phyloP scores from a whole-genome alignment of 805 yeast genomes.

The Blastobotrys robertii region DNA sequence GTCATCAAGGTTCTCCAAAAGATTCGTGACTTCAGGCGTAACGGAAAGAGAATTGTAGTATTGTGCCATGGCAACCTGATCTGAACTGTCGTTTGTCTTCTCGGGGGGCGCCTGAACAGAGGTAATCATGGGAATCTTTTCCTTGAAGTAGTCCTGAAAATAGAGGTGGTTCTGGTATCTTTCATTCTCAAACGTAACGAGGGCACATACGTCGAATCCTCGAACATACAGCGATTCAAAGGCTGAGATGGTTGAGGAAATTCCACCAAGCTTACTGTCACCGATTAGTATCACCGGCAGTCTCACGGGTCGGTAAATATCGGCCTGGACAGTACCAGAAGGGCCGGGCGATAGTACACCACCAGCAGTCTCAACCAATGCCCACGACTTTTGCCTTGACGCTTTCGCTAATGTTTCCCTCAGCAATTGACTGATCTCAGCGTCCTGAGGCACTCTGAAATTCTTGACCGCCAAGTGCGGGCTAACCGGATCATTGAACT shows the following conservation, averaged over 20 bases:
- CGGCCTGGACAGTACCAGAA: conserved; percentile 15
- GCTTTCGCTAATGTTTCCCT: neutral
- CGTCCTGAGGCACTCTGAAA: neutral
- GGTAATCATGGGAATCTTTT: conserved; percentile 6
- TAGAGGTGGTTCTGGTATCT: conserved; percentile 11
- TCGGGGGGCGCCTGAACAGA: conserved; percentile 11
- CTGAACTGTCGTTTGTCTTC: conserved; percentile 3
- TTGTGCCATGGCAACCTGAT: conserved; percentile 8
- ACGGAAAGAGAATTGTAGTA: conserved; percentile 8
- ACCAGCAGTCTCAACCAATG: conserved; percentile 19
- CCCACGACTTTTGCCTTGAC: conserved; percentile 6
- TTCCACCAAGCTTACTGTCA: conserved; percentile 16
- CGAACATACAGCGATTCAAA: conserved; percentile 15
- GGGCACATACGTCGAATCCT: conserved; percentile 15
- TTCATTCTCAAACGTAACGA: conserved; percentile 11
- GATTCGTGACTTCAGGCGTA: neutral
- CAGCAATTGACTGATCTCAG: neutral
- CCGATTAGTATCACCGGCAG: conserved; percentile 16
- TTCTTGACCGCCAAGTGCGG: conserved; percentile 16
- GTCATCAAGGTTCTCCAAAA: conserved; percentile 1
- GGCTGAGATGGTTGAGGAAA: conserved; percentile 16
- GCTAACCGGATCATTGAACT: conserved; percentile 13
- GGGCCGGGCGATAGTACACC: conserved; percentile 18
- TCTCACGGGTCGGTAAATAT: conserved; percentile 14
- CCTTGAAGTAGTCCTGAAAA: conserved; percentile 10